phyloP scores from a whole-genome alignment of 1,284 basidiomycete species.

The Somion occarium region DNA sequence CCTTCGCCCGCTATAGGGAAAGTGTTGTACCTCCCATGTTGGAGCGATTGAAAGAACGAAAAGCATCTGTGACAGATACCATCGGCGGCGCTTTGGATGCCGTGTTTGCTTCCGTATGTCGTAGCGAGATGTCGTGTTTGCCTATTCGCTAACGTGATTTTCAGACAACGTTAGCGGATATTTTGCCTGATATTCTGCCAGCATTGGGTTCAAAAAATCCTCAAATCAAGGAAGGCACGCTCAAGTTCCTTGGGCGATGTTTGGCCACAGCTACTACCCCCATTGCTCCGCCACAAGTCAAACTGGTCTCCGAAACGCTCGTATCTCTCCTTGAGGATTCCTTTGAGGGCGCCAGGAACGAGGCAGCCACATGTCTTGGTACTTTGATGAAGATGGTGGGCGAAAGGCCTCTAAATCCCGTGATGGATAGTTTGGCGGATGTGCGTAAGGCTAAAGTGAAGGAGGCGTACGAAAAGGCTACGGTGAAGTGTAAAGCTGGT shows the following conservation, averaged over 20 bases:
- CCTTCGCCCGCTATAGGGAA: conserved; percentile 78
- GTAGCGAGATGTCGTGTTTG: conserved; percentile 8
- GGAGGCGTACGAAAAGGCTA: conserved; percentile 87
- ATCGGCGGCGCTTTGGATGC: conserved; percentile 89
- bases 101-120: conserved; percentile 75
- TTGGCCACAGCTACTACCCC: conserved; percentile 69
- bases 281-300: conserved; percentile 73
- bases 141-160: conserved; percentile 17
- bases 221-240: conserved; percentile 91
- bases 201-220: conserved; percentile 91
- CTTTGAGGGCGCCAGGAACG: conserved; percentile 86
- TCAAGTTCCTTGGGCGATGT: conserved; percentile 85
- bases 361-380: conserved; percentile 86
- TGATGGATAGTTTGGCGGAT: conserved; percentile 86
- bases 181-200: conserved; percentile 80
- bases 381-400: conserved; percentile 97
- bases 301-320: conserved; percentile 79
- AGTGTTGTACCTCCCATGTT: conserved; percentile 76
- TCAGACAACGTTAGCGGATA: conserved; percentile 78
- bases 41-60: conserved; percentile 94
- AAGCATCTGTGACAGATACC: conserved; percentile 85
- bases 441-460: conserved; percentile 92
- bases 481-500: conserved; percentile 79
- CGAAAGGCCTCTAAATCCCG: conserved; percentile 85
- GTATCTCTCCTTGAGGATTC: conserved; percentile 82